Conservation (phyloP, 2,329 filamentous ascomycete genomes). For the Cladophialophora carrionii region DNA sequence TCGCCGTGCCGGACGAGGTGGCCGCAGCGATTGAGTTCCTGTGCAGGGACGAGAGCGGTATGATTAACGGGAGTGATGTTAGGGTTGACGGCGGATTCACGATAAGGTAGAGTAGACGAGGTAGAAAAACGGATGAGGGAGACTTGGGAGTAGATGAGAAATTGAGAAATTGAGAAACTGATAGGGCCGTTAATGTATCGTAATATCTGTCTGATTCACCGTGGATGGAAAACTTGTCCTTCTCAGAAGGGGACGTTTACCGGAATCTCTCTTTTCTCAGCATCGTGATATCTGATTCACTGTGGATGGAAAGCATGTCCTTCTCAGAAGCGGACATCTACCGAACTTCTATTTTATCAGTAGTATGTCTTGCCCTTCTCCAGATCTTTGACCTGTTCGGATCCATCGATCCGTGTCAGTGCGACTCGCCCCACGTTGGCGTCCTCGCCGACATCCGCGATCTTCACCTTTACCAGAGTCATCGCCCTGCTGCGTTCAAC, state of each 20-base stretch:
- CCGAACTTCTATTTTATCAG: too few relatives aligned
- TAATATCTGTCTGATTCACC: too few relatives aligned
- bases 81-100: conserved; percentile 49
- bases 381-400: conserved; percentile 3
- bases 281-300: too few relatives aligned
- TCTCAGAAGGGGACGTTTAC: too few relatives aligned
- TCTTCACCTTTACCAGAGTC: conserved; percentile 15
- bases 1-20: conserved; percentile 47
- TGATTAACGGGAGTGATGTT: conserved; percentile 50
- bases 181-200: too few relatives aligned
- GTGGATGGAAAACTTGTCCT: too few relatives aligned
- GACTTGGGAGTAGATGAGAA: too few relatives aligned
- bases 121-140: too few relatives aligned
- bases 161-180: too few relatives aligned
- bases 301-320: too few relatives aligned
- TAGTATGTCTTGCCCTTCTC: conserved; percentile 14
- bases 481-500: conserved; percentile 14
- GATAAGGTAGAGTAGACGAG: conserved; percentile 35
- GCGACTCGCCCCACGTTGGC: conserved; percentile 6
- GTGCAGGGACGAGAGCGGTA: conserved; percentile 48
- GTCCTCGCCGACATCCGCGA: conserved; percentile 14
- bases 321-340: too few relatives aligned
- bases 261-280: too few relatives aligned
- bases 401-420: conserved; percentile 6
- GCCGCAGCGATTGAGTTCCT: conserved; percentile 47